Evolutionary conservation across 345 rosid genomes (phyloP).

Genomic region (Eucalyptus pumila): DNA sequence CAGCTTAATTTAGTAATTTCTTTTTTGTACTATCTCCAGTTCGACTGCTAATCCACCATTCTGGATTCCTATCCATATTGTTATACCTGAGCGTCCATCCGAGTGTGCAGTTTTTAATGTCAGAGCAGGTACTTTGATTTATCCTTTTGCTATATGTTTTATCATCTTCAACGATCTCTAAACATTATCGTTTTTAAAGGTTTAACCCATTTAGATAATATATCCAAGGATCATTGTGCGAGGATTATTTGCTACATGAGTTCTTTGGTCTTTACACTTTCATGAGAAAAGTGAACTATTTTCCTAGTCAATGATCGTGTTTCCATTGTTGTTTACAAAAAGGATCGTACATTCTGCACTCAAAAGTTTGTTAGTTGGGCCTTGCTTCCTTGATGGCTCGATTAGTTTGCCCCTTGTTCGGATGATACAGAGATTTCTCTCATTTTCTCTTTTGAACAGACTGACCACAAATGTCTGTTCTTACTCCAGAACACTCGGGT

Average conservation of each 20-base stretch:
- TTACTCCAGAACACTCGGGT: not conserved
- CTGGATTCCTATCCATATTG: conserved; percentile 96
- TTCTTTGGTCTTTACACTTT: not conserved
- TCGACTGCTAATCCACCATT: conserved; percentile 85
- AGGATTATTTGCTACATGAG: not conserved
- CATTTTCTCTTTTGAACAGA: not conserved
- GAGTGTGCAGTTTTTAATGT: conserved; percentile 89
- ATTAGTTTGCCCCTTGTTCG: not conserved
- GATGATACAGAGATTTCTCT: not conserved
- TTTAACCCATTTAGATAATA: not conserved
- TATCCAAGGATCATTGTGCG: not conserved
- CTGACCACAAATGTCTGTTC: no score
- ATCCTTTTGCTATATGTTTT: not conserved
- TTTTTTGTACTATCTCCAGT: conserved; percentile 19
- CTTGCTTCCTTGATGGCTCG: not conserved
- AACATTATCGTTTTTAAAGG: not conserved
- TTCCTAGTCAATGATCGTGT: not conserved
- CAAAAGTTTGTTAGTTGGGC: not conserved
- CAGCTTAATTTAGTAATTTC: not conserved
- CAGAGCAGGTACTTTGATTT: conserved; percentile 56
- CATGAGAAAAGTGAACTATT: not conserved
- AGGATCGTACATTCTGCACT: not conserved
- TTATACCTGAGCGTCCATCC: conserved; percentile 93
- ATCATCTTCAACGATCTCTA: not conserved
- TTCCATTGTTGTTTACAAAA: not conserved